Evolutionary conservation across 2,329 filamentous ascomycete genomes (phyloP), one percentile per base, ranked within the genome.

Genomic region (Ceratocystis lukuohia): DNA sequence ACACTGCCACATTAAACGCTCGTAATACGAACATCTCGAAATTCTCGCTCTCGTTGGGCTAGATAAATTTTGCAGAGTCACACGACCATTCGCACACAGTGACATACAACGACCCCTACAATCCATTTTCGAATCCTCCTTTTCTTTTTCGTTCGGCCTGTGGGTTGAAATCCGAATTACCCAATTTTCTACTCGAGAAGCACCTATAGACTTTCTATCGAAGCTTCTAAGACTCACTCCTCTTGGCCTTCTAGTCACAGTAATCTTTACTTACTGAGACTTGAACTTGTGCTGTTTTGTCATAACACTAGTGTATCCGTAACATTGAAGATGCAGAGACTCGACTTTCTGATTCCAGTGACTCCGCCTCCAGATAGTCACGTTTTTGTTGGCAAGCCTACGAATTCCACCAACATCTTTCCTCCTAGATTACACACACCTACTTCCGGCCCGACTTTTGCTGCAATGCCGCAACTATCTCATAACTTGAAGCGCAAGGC

Each of bases 361-460:
- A 77, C 76, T 5, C 76, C 76, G 62, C 75, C 76, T 5, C 76
- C 76, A 44, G 76, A 77, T 45, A 72, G 75, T 65, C 72, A 73
- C 46, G 70, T 72, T 3, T 76, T 78, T 50, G 53, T 57, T 28
- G 64, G 66, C 30, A 68, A 67, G 25, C 61, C 56, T 10, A 33
- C 20, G 12, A 30, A 50, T n/a, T 57, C 63, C 5, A 50, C 50
- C 48, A 65, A 57, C 20, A 15, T 45, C 45, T 61, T 65, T 68
- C 68, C 37, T 41, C 12, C 56, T 15, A 28, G 17, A 48, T 63
- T 69, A 48, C 67, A 65, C 68, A 15, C 65, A 68, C 45, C 64
- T 65, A 17, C 45, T 64, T 2, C 68, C 62, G 44, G 67, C 68
- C 71, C 53, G 30, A 50, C 25, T 17, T 46, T 33, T 20, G n/a